Evolutionary conservation across 2,329 filamentous ascomycete species (phyloP).

Genomic region (Colletotrichum salicis): DNA sequence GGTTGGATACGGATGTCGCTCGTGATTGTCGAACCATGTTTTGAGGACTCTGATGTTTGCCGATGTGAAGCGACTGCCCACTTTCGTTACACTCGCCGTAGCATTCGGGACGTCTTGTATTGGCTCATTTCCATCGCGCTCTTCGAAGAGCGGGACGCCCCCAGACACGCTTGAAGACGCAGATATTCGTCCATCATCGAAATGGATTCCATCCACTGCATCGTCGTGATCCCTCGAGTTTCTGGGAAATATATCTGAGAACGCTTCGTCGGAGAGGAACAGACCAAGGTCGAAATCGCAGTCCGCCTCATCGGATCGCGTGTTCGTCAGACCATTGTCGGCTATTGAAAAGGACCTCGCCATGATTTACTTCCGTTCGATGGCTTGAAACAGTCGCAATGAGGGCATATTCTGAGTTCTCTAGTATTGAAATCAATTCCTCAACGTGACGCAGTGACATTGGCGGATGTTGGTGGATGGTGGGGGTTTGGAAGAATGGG

Average conservation of each 20-base stretch:
- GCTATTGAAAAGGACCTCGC: background rate
- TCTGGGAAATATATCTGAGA: background rate
- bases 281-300: background rate
- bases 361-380: background rate
- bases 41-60: slow-evolving; percentile 62
- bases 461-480: background rate
- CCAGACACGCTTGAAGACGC: slow-evolving; percentile 16
- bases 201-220: background rate
- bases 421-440: background rate
- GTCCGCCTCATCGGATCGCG: background rate
- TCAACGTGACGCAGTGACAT: background rate
- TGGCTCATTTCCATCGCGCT: background rate
- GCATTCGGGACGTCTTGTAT: background rate
- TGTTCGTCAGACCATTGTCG: background rate
- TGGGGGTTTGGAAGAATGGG: background rate
- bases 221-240: background rate
- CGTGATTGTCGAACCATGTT: slow-evolving; percentile 71
- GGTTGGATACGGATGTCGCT: slow-evolving; percentile 72
- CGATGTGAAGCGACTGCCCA: slow-evolving; percentile 28
- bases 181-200: background rate
- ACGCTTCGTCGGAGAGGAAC: background rate
- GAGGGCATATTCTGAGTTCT: background rate
- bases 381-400: background rate
- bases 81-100: background rate
- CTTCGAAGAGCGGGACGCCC: background rate